These are phyloP conservation scores for Debaryomyces hansenii DNA, from an alignment of 805 yeast genomes.

Conservation along the genomic window DNA sequence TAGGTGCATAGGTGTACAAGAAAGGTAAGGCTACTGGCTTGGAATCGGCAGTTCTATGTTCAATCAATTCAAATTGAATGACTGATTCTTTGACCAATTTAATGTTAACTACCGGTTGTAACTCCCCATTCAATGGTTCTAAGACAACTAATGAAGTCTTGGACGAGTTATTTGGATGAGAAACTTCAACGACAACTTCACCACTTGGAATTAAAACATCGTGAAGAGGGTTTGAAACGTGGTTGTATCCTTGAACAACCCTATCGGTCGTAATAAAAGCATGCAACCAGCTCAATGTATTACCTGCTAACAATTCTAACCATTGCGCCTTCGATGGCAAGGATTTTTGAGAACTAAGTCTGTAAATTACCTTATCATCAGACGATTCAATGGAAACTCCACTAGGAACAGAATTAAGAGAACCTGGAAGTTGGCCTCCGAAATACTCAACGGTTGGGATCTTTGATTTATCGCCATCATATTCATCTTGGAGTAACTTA, in stretches of 20 bases:
- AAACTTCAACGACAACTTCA: conserved; percentile 60
- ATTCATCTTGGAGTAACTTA: conserved; percentile 64
- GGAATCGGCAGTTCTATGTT: conserved; percentile 81
- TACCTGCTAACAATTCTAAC: conserved; percentile 82
- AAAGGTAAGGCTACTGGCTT: conserved; percentile 74
- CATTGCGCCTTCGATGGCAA: conserved; percentile 48
- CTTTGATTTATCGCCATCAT: conserved; percentile 64
- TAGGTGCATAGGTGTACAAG: conserved; percentile 75
- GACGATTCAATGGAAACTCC: conserved; percentile 8
- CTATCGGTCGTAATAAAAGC: conserved; percentile 80
- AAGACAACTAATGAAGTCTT: conserved; percentile 63
- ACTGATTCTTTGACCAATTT: conserved; percentile 47
- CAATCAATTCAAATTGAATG: conserved; percentile 76
- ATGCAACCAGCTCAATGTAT: conserved; percentile 79
- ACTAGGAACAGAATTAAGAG: background rate
- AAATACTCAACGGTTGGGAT: conserved; percentile 91
- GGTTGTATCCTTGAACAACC: conserved; percentile 83
- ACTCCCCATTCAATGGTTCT: conserved; percentile 73
- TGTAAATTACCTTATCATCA: conserved; percentile 28
- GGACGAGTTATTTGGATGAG: conserved; percentile 43
- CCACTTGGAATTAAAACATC: conserved; percentile 75
- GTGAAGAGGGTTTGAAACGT: conserved; percentile 74
- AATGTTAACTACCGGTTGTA: conserved; percentile 65
- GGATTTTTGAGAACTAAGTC: conserved; percentile 27
- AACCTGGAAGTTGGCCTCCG: conserved; percentile 34